Base-by-base conservation (phyloP, 352 stramenopile genomes). In the Phytophthora syringae region DNA sequence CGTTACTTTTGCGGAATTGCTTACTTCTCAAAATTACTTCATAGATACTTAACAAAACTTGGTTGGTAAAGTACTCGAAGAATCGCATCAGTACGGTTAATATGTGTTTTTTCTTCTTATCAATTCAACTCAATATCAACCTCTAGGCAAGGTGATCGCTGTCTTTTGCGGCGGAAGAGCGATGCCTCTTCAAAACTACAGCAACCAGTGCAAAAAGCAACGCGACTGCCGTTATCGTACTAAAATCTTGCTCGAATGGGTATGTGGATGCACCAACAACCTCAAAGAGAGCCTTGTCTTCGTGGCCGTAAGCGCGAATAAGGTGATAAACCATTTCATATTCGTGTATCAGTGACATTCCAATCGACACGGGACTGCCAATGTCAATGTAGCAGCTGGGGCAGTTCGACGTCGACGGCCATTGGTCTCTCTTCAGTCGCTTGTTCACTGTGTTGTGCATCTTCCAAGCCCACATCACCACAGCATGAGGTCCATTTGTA, bases 371-470 rank as follows among this genome's bases (percentile, higher is more conserved):
- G 7, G 22, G 51, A 22, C 58, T 52, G 12, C 52, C 64, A 12
- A 69, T 72, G 20, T 72, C 51, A 24, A 72, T 72, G 52, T 84
- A 90, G 52, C 81, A 90, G 7, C 74, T 47, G 3, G 67, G 51
- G 59, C 81, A 90, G 20, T 60, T 52, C 21, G 58, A 57, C 25
- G 74, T 59, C 0, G 64, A 70, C 16, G 80, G 84, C 77, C 81
- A 93, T 27, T 88, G 77, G 2, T 53, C 59, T 37, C 86, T 80
- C 25, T 89, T 77, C 1, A 80, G 81, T 25, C 84, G 67, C 40
- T 79, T 80, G 71, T 93, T 93, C 16, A 93, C 85, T 25, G 72
- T 74, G 61, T 90, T 91, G 68, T 93, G 85, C 83, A 92, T 90
- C 16, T 72, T 68, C 78, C 80, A 92, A 49, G 90, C 70, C 85